Evolutionary conservation across 345 rosid species (phyloP).

Genomic region (Murraya koenigii): DNA sequence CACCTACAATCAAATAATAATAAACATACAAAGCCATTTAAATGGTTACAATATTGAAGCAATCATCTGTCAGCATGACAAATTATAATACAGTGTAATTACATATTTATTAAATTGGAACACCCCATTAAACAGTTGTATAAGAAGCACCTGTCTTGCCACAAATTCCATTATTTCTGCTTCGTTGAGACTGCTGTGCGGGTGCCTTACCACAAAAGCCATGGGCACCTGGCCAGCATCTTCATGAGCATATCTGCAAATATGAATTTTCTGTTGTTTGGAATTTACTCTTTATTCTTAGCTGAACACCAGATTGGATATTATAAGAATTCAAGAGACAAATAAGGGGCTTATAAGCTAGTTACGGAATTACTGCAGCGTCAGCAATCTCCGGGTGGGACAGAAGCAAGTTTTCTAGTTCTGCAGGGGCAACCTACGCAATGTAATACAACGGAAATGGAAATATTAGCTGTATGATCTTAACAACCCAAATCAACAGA

Average conservation of each 20-base stretch:
- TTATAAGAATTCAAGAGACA: background rate
- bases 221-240: constrained; percentile 38
- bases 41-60: no score
- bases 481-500: background rate
- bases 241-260: constrained; percentile 37
- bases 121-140: no score
- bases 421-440: constrained; percentile 42
- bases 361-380: constrained; percentile 28
- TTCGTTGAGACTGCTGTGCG: constrained; percentile 20
- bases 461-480: background rate
- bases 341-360: background rate
- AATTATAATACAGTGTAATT: no score
- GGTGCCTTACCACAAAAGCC: constrained; percentile 35
- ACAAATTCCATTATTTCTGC: constrained; percentile 29
- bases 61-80: no score
- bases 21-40: no score
- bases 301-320: background rate
- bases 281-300: background rate
- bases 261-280: background rate
- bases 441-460: background rate
- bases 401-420: constrained; percentile 36
- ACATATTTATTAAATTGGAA: no score
- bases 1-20: constrained; percentile 18
- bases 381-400: constrained; percentile 34
- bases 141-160: constrained; percentile 27